Percentiles rank a stretch among this genome's conserved stretches.
Evolutionary conservation across 352 stramenopile genomes (phyloP).

Genomic region (Phytophthora sojae): DNA sequence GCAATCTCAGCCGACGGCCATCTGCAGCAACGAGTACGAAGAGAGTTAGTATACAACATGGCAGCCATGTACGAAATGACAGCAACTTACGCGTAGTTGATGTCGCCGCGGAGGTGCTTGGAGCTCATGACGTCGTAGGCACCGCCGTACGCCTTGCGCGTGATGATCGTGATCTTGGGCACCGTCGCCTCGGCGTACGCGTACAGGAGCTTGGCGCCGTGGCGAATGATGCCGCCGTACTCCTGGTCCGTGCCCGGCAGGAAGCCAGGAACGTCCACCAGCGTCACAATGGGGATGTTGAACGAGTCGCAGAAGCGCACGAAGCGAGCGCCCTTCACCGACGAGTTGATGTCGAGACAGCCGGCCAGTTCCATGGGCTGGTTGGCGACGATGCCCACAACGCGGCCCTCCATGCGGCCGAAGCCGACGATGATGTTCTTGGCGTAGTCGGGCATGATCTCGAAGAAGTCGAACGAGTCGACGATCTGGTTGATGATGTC

Average conservation of each 20-base stretch:
- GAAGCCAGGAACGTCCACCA: slow-evolving; percentile 99
- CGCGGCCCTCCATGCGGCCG: slow-evolving; percentile 95
- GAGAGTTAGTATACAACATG: slow-evolving; percentile 12
- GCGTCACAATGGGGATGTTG: slow-evolving; percentile 98
- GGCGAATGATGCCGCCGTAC: slow-evolving; percentile 94
- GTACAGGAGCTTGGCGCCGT: slow-evolving; percentile 98
- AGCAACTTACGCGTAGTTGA: slow-evolving; percentile 94
- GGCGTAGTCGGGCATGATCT: slow-evolving; percentile 97
- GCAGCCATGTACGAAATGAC: no score
- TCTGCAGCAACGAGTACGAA: slow-evolving; percentile 30
- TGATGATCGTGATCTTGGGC: slow-evolving; percentile 99
- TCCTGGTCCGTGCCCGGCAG: slow-evolving; percentile 96
- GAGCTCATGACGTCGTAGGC: slow-evolving; percentile 99
- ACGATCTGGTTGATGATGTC: slow-evolving; percentile 96
- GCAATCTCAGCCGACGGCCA: slow-evolving; percentile 84
- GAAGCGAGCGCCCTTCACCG: slow-evolving; percentile 97
- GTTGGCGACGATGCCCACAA: slow-evolving; percentile 98
- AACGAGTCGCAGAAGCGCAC: slow-evolving; percentile 98
- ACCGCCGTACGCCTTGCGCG: slow-evolving; percentile 98
- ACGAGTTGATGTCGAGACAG: slow-evolving; percentile 98
- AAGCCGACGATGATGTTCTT: slow-evolving; percentile 99
- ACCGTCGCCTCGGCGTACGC: slow-evolving; percentile 98
- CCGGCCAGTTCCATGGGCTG: slow-evolving; percentile 97
- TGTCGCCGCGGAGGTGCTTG: slow-evolving; percentile 97
- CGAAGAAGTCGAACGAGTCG: slow-evolving; percentile 97